A percentile compares a stretch with the other conserved stretches of the same genome.
Evolutionary conservation across 371 early-diverging fungal species (phyloP).

Genomic region (Mucor ambiguus): DNA sequence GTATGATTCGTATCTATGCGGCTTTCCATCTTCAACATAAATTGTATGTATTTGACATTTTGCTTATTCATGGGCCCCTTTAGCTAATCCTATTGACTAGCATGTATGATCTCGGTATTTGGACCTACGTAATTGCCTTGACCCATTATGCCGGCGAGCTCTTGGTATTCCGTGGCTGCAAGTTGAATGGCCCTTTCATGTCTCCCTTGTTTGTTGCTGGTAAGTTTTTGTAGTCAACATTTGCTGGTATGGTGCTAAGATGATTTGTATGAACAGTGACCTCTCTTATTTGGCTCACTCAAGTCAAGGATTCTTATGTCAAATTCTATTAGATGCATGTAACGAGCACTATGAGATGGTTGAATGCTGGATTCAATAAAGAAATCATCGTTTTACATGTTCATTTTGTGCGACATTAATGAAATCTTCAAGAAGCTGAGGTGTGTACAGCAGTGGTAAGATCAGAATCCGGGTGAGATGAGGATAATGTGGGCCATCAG

Average conservation of each 20-base stretch:
- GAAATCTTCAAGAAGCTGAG: background rate
- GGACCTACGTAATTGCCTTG: slow-evolving; percentile 75
- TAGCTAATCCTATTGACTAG: slow-evolving; percentile 33
- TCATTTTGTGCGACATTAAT: background rate
- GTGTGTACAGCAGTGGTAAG: no score
- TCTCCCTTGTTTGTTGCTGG: slow-evolving; percentile 74
- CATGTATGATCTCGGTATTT: slow-evolving; percentile 70
- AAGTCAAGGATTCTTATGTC: slow-evolving; percentile 54
- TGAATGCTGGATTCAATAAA: background rate
- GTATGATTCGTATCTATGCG: slow-evolving; percentile 75
- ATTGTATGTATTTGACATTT: slow-evolving; percentile 50
- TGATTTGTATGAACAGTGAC: background rate
- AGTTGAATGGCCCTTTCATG: slow-evolving; percentile 60
- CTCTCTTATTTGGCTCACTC: slow-evolving; percentile 44
- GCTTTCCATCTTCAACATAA: slow-evolving; percentile 75
- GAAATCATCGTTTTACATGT: background rate
- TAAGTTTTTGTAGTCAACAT: slow-evolving; percentile 26
- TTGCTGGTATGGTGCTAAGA: no score
- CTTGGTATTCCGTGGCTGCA: slow-evolving; percentile 72
- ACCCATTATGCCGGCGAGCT: slow-evolving; percentile 72
- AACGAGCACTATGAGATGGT: background rate
- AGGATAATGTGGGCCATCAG: no score
- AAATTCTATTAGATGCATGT: slow-evolving; percentile 8
- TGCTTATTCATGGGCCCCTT: background rate
- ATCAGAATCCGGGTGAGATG: no score